Evolutionary conservation across 2,329 filamentous ascomycete species (phyloP).

Genomic region (Escovopsis sp.): DNA sequence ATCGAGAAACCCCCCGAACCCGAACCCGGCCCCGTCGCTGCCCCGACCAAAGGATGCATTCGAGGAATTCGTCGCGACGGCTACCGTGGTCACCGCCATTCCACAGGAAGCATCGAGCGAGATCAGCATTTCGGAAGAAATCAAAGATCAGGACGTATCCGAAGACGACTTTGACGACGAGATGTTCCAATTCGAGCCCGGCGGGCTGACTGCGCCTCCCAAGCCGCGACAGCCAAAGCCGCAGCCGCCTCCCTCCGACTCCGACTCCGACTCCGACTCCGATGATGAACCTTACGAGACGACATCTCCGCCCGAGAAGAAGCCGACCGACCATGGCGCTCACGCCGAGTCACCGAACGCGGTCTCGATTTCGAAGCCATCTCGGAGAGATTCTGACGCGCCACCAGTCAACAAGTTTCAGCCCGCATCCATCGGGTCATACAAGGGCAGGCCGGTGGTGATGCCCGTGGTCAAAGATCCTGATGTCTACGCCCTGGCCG

Average conservation of each 20-base stretch:
- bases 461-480: slow-evolving; percentile 37
- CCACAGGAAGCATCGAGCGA: neutral
- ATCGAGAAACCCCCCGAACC: slow-evolving; percentile 1
- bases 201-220: slow-evolving; percentile 17
- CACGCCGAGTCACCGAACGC: slow-evolving; percentile 29
- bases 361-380: slow-evolving; percentile 23
- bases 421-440: slow-evolving; percentile 35
- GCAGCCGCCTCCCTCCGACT: slow-evolving; percentile 13
- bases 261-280: slow-evolving; percentile 19
- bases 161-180: slow-evolving; percentile 17
- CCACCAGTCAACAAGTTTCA: slow-evolving; percentile 20
- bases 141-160: neutral
- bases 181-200: slow-evolving; percentile 32
- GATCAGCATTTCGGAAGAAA: neutral
- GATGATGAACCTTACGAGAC: slow-evolving; percentile 12
- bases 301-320: neutral
- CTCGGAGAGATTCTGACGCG: slow-evolving; percentile 14
- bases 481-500: slow-evolving; percentile 33
- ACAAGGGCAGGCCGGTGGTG: slow-evolving; percentile 36
- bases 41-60: neutral
- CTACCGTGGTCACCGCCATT: neutral
- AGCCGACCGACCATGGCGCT: neutral
- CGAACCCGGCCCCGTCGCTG: neutral
- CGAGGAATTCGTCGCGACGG: neutral
- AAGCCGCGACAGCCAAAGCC: slow-evolving; percentile 8